A percentile compares a stretch with the other conserved stretches of the same genome.
phyloP scores from a whole-genome alignment of 306 rosid species.

The Ormosia semicastrata region DNA sequence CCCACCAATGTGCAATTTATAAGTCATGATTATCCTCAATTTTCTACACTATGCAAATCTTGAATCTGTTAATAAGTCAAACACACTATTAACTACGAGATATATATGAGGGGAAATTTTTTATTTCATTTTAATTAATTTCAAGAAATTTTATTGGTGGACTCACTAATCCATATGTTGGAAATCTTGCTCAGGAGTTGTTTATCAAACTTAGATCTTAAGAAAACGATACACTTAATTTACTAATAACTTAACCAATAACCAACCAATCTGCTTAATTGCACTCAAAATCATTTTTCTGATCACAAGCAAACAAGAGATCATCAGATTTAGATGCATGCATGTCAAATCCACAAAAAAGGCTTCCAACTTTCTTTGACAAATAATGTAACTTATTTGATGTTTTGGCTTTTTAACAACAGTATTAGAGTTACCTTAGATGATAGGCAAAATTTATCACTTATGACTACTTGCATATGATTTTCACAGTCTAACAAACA shows the following conservation, averaged over 20 bases:
- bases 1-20: too few relatives aligned
- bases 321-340: conserved; percentile 12
- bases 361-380: conserved; percentile 19
- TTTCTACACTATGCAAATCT: background rate
- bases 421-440: too few relatives aligned
- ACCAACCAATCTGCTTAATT: conserved; percentile 33
- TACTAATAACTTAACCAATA: conserved; percentile 20
- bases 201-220: conserved; percentile 67
- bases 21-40: conserved; percentile 10
- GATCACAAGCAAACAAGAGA: conserved; percentile 17
- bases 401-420: background rate
- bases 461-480: too few relatives aligned
- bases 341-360: conserved; percentile 11
- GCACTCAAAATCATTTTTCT: conserved; percentile 19
- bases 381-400: background rate
- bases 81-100: background rate
- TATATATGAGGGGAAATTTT: background rate
- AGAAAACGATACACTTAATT: conserved; percentile 27
- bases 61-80: conserved; percentile 7
- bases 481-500: too few relatives aligned
- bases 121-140: background rate
- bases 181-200: conserved; percentile 41
- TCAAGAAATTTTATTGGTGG: conserved; percentile 28
- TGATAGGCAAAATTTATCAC: too few relatives aligned
- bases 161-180: conserved; percentile 22